Evolutionary conservation across 163 green algal species (phyloP).

Genomic region (Scenedesmus sp.): DNA sequence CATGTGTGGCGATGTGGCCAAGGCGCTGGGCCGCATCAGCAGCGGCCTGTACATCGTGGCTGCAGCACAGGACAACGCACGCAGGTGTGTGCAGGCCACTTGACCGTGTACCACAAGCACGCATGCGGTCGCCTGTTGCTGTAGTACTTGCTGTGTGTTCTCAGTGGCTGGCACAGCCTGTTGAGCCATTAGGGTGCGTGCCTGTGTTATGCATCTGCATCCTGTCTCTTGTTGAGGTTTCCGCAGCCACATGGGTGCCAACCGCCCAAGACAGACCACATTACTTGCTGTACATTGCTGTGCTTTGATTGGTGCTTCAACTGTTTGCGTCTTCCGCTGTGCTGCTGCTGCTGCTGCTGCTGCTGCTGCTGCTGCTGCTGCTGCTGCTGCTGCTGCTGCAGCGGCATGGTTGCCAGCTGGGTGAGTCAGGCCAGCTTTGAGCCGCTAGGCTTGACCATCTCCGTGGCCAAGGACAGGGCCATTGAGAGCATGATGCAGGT

Average conservation of each 20-base stretch:
- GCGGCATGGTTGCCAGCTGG: conserved; percentile 71
- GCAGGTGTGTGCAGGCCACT: conserved; percentile 24
- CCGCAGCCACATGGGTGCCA: conserved; percentile 65
- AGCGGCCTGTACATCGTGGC: conserved; percentile 97
- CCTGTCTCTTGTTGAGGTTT: too few species aligned
- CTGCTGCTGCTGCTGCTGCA: conserved; percentile 42
- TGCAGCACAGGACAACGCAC: conserved; percentile 79
- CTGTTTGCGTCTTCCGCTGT: too few species aligned
- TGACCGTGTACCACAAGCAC: too few species aligned
- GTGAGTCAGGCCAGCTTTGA: conserved; percentile 92
- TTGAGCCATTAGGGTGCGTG: too few species aligned
- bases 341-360: neutral
- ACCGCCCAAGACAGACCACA: conserved; percentile 80
- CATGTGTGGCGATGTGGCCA: conserved; percentile 90
- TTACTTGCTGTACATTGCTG: neutral
- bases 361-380: neutral
- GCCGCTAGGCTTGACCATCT: conserved; percentile 92
- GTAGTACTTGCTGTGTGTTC: too few species aligned
- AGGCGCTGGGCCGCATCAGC: conserved; percentile 88
- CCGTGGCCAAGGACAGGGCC: conserved; percentile 94
- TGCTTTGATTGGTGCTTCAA: neutral
- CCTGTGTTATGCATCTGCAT: too few species aligned
- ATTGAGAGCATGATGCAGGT: conserved; percentile 98
- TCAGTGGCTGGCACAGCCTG: too few species aligned
- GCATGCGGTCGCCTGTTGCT: too few species aligned